Evolutionary conservation across 768 basidiomycete genomes (phyloP).

Genomic region (Multifurca ochricompacta): DNA sequence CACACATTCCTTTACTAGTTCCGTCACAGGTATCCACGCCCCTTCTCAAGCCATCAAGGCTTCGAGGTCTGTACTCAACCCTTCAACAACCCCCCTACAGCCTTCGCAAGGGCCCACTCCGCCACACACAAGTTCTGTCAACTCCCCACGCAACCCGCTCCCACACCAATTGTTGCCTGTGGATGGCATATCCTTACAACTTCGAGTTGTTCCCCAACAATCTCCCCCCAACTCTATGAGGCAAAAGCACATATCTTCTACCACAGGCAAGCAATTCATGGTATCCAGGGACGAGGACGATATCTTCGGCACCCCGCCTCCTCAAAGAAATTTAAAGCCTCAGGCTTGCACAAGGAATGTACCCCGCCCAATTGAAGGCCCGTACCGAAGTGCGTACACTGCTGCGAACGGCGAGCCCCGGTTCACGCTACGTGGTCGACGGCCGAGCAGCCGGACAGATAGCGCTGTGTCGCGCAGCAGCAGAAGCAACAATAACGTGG

Average conservation of each 20-base stretch:
- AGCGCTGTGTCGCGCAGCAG: neutral
- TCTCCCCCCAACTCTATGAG: neutral
- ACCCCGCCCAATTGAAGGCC: slow-evolving; percentile 23
- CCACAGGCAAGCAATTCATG: neutral
- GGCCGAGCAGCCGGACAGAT: slow-evolving; percentile 5
- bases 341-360: slow-evolving; percentile 10
- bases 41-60: neutral
- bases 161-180: neutral
- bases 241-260: neutral
- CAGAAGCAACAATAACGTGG: neutral
- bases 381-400: slow-evolving; percentile 23
- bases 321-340: neutral
- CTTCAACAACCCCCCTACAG: neutral
- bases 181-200: neutral
- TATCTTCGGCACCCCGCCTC: slow-evolving; percentile 10
- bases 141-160: slow-evolving; percentile 3
- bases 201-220: neutral
- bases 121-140: slow-evolving; percentile 11
- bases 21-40: neutral
- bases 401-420: slow-evolving; percentile 16
- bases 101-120: slow-evolving; percentile 16
- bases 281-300: slow-evolving; percentile 2
- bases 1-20: neutral
- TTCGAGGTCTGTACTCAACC: neutral
- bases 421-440: slow-evolving; percentile 1